Percentiles rank a stretch among this genome's conserved stretches.
Conservation (phyloP, 768 basidiomycete species). For the Kwoniella mangroviensis region DNA sequence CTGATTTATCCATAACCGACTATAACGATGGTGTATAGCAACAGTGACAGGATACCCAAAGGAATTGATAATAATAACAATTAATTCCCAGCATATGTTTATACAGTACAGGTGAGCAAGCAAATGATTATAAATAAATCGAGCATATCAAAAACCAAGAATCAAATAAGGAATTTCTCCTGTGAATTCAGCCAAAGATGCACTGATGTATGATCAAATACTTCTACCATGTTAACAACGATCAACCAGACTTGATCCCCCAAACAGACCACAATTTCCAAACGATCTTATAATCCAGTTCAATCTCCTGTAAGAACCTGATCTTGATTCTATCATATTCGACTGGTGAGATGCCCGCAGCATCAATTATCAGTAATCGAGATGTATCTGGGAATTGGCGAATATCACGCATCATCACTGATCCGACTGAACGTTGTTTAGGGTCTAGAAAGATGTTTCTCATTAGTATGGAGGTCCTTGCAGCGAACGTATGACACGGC, state of each 20-base stretch:
- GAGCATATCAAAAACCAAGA: no score
- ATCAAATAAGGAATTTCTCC: no score
- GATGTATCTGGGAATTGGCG: constrained; percentile 4
- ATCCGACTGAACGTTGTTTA: constrained; percentile 2
- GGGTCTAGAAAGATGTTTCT: background rate
- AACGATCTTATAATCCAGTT: background rate
- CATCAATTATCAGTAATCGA: constrained; percentile 4
- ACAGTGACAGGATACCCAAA: no score
- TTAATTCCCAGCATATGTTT: no score
- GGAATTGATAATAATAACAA: no score
- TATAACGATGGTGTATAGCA: no score
- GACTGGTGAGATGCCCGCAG: background rate
- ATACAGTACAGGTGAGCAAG: no score
- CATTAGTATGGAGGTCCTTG: background rate
- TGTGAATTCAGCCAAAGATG: no score
- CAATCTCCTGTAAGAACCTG: background rate
- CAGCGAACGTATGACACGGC: background rate
- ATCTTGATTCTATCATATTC: constrained; percentile 9
- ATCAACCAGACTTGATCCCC: background rate
- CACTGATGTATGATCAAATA: no score
- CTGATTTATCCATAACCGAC: no score
- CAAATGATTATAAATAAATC: no score
- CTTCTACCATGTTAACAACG: background rate
- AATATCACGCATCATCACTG: constrained; percentile 7
- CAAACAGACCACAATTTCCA: constrained; percentile 2